These are phyloP conservation scores for Talaromyces pinophilus DNA, from an alignment of 2,329 filamentous ascomycete genomes.

Conservation along the genomic window DNA sequence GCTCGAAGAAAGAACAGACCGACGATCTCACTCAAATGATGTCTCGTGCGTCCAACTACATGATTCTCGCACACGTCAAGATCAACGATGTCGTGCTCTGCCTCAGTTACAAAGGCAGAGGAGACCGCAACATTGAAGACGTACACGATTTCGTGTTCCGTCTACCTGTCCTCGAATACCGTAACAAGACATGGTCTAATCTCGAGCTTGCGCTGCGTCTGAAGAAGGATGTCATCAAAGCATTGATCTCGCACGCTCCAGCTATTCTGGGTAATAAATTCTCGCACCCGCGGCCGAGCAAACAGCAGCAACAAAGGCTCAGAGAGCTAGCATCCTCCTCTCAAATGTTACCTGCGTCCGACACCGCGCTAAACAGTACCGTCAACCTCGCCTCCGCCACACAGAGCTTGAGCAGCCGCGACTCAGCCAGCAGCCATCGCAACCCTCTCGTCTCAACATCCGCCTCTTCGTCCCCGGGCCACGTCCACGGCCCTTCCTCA, in stretches of 20 bases:
- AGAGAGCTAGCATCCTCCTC: slow-evolving; percentile 81
- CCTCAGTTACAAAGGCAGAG: slow-evolving; percentile 93
- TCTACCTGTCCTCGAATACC: slow-evolving; percentile 89
- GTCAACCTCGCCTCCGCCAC: slow-evolving; percentile 28
- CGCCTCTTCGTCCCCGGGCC: slow-evolving; percentile 24
- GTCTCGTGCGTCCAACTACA: slow-evolving; percentile 88
- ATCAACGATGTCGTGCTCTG: slow-evolving; percentile 94
- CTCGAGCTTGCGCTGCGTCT: slow-evolving; percentile 87
- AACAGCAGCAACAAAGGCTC: slow-evolving; percentile 74
- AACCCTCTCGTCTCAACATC: slow-evolving; percentile 27
- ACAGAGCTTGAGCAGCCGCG: slow-evolving; percentile 39
- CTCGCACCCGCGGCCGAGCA: slow-evolving; percentile 79
- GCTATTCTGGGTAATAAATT: slow-evolving; percentile 98
- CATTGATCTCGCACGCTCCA: slow-evolving; percentile 90
- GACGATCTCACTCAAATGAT: slow-evolving; percentile 98
- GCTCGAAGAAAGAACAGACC: slow-evolving; percentile 61
- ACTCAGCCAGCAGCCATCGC: slow-evolving; percentile 39
- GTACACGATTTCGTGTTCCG: slow-evolving; percentile 97
- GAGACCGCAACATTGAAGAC: slow-evolving; percentile 92
- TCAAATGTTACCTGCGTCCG: slow-evolving; percentile 52
- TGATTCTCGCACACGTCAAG: slow-evolving; percentile 94
- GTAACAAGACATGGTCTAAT: slow-evolving; percentile 99
- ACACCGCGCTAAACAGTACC: slow-evolving; percentile 28
- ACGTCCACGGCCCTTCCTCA: slow-evolving; percentile 23
- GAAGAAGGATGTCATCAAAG: slow-evolving; percentile 92